A percentile compares a stretch with the other conserved stretches of the same genome.
Evolutionary conservation across 768 basidiomycete genomes (phyloP).

Genomic region (Leccinum pellstonianum): DNA sequence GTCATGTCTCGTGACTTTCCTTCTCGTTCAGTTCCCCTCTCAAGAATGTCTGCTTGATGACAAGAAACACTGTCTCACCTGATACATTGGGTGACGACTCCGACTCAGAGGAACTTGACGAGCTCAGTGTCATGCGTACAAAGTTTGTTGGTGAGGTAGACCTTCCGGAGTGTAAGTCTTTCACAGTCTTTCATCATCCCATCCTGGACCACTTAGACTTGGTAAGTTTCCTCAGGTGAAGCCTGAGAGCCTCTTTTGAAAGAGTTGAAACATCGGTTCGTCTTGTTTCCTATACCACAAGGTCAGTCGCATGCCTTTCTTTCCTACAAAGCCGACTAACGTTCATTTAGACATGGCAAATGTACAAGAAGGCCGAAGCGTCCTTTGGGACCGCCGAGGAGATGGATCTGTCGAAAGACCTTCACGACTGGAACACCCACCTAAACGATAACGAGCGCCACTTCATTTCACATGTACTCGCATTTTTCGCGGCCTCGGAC

Average conservation of each 20-base stretch:
- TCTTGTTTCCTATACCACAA: background rate
- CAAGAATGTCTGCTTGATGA: constrained; percentile 29
- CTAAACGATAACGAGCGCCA: constrained; percentile 54
- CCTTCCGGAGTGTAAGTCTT: constrained; percentile 52
- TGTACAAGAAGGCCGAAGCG: constrained; percentile 93
- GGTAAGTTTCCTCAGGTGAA: constrained; percentile 41
- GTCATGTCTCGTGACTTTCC: background rate
- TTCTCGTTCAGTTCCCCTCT: constrained; percentile 40
- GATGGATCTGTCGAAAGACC: constrained; percentile 65
- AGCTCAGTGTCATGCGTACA: constrained; percentile 40
- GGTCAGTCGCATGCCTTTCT: constrained; percentile 18
- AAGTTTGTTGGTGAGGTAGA: constrained; percentile 71
- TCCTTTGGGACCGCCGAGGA: constrained; percentile 93
- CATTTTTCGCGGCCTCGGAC: constrained; percentile 95
- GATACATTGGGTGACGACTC: constrained; percentile 29
- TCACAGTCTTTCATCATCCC: background rate
- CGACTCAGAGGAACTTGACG: constrained; percentile 24
- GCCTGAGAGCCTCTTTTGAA: constrained; percentile 82
- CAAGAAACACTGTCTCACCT: constrained; percentile 32
- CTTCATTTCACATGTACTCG: constrained; percentile 90
- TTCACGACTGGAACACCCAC: background rate
- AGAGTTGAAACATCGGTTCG: constrained; percentile 28
- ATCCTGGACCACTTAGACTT: no score
- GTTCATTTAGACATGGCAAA: constrained; percentile 74
- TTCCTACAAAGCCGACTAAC: background rate